These are phyloP conservation scores for Naganishia vaughanmartiniae DNA, from an alignment of 768 basidiomycete species.

Conservation along the genomic window DNA sequence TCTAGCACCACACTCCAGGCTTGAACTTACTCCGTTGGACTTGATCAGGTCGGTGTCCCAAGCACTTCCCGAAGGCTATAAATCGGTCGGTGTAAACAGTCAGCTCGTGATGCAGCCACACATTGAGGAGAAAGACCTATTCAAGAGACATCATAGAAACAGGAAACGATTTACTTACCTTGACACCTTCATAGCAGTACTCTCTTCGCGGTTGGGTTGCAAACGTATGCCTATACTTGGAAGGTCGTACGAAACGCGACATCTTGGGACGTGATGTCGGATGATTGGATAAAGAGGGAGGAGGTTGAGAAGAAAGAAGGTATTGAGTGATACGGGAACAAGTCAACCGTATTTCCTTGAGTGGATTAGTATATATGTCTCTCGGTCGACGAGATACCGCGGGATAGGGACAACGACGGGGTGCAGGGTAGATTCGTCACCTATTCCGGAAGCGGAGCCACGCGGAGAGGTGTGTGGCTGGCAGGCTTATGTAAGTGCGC, in stretches of 20 bases:
- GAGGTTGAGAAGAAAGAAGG: neutral
- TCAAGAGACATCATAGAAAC: neutral
- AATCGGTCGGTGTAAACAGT: conserved; percentile 45
- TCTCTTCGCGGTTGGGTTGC: conserved; percentile 78
- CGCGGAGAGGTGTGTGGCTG: neutral
- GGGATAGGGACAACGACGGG: no score
- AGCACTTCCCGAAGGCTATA: conserved; percentile 75
- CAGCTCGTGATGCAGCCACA: neutral
- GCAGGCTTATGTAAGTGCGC: neutral
- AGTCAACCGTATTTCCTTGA: neutral
- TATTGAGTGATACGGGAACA: neutral
- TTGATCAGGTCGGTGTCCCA: conserved; percentile 94
- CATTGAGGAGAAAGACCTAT: neutral
- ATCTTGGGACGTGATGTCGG: conserved; percentile 56
- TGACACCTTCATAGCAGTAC: conserved; percentile 49
- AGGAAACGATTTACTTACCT: conserved; percentile 24
- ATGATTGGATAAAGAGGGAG: neutral
- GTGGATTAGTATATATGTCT: neutral
- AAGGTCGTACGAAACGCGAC: conserved; percentile 82
- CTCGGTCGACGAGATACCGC: neutral
- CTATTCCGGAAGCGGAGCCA: neutral
- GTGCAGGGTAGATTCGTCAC: neutral
- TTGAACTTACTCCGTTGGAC: conserved; percentile 67
- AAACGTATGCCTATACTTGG: conserved; percentile 93
- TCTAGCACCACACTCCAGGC: neutral